Evolutionary conservation across 2,329 filamentous ascomycete genomes (phyloP), one percentile per base, ranked within the genome.

Genomic region (Diaporthe citrichinensis): DNA sequence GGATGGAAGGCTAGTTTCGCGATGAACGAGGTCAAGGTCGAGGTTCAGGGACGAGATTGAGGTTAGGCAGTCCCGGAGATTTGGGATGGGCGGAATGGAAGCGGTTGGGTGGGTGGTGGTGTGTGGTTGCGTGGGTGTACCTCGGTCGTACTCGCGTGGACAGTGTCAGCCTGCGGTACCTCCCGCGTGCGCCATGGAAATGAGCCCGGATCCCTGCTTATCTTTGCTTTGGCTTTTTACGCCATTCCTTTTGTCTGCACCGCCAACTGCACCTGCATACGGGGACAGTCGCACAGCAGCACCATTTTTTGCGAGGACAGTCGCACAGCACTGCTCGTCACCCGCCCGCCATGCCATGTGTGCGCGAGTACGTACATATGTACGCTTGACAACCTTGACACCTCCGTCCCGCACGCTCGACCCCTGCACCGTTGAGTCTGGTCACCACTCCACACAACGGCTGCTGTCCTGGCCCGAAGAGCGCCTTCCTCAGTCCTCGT

Each of bases 231-330:
- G 46, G 46, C 46, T 68, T 53, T 39, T 68, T 68, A 68, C 65
- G 34, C 65, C 65, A 68, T 68, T 68, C 65, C 46, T 68, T 68
- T 68, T 68, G 65, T 68, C 65, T 68, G 65, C 65, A 68, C 46
- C 65, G 65, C 65, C 65, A 68, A 14, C 65, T 28, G 34, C 31
- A 68, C 46, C 65, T 51, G 65, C 65, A 68, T 67, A 34, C 41
- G 23, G 44, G 44, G 28, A 67, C 10, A 49, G 25, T 65, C 41
- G 41, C 41, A 65, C 61, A 25, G 61, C 41, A 68, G 31, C 39
- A 61, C 6, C 17, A 34, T 28, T 25, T 39, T 15, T 41, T 25
- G 15, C 31, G 31, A 39, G 57, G 34, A 41, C 36, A 44, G 58
- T 61, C 58, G 58, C 36, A 61, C 58, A 41, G 23, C 7, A 36